Evolutionary conservation across 2,329 filamentous ascomycete genomes (phyloP).

Genomic region (Pestalotiopsis sp.): DNA sequence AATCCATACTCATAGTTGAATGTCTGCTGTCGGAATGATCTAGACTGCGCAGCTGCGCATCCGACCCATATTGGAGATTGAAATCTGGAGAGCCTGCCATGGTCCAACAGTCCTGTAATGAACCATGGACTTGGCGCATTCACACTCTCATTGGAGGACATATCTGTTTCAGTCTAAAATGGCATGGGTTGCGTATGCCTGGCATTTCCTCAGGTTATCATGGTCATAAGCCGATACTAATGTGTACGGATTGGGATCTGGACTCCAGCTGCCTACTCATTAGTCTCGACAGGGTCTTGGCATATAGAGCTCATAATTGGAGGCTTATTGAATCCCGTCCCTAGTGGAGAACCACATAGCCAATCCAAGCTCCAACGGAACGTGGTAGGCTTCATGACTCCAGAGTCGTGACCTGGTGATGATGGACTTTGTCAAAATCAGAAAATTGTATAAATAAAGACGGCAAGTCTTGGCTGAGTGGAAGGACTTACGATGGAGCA

Average conservation of each 20-base stretch:
- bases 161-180: background rate
- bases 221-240: background rate
- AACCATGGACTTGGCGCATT: background rate
- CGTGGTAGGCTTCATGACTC: background rate
- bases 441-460: background rate
- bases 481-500: background rate
- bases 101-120: background rate
- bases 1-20: too few species aligned
- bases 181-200: background rate
- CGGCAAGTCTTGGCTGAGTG: background rate
- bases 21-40: too few species aligned
- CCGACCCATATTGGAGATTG: too few species aligned
- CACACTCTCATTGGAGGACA: constrained; percentile 1
- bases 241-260: background rate
- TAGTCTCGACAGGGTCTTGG: background rate
- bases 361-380: background rate
- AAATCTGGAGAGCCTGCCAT: background rate
- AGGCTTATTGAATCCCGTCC: constrained; percentile 6
- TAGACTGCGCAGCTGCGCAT: too few species aligned
- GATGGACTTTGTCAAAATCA: background rate
- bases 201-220: background rate
- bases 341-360: background rate
- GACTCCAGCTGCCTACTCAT: background rate
- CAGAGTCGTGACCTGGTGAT: background rate
- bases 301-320: constrained; percentile 8